Evolutionary conservation across 1,284 basidiomycete genomes (phyloP), one percentile per base, ranked within the genome.

Genomic region (Ganoderma resinaceum): DNA sequence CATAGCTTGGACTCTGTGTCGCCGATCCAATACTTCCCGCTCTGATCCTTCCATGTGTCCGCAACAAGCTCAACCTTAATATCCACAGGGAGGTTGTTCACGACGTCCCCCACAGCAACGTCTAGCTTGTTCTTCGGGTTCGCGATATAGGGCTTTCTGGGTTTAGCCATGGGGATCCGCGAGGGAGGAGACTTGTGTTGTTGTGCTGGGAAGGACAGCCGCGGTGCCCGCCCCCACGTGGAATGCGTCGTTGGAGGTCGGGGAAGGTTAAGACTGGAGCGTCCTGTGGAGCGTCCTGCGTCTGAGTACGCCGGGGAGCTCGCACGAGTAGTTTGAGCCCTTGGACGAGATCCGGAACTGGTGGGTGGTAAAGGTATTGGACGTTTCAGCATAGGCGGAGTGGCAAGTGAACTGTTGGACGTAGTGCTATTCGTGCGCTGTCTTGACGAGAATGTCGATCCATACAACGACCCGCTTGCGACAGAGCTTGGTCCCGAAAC

Each of bases 1-100:
- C 94, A 95, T 23, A 97, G 83, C 77, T 91, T 95, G 1, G 95
- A 89, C 62, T 95, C 93, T 71, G 93, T 89, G 72, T 94, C 91
- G 12, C 96, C 96, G 74, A 98, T 97, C 95, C 95, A 97, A 78
- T 98, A 98, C 77, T 95, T 95, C 20, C 96, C 96, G 69, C 94
- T 95, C 79, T 95, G 91, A 77, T 96, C 95, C 77, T 91, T 91
- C 94, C 94, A 96, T 14, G 88, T 90, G 65, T 91, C 91, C n/a
- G 89, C 88, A 1, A 95, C 91, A 3, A 94, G 90, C 73, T 94
- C 89, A 38, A 97, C 85, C 62, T 91, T 94, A 75, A 98, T 93
- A 75, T 94, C 88, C 55, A 96, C 91, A 20, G 94, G 90, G 53
- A 99, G 85, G 69, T 89, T 90, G 80, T 98, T 98, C 70, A 98